Conservation (phyloP, 345 rosid genomes). For the Erysimum cheiranthoides region DNA sequence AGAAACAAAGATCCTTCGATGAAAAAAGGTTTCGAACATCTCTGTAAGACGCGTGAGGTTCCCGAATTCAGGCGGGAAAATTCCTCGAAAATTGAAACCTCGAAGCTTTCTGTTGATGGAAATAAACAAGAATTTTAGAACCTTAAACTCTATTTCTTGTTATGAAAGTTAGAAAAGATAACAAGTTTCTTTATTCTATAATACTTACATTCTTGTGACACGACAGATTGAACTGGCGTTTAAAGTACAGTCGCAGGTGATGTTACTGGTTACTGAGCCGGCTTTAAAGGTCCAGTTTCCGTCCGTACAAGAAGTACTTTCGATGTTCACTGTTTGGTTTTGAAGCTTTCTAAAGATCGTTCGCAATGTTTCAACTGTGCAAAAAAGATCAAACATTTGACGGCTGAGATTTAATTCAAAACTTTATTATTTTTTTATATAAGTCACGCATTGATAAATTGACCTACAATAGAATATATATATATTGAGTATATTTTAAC, state of each 20-base stretch:
- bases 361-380: constrained; percentile 59
- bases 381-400: constrained; percentile 24
- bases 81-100: constrained; percentile 62
- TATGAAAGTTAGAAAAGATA: neutral
- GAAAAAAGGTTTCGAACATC: constrained; percentile 54
- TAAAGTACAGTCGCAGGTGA: constrained; percentile 62
- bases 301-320: constrained; percentile 55
- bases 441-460: neutral
- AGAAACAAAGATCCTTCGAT: neutral
- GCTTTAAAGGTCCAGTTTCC: constrained; percentile 43
- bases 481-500: too few relatives aligned
- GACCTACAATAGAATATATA: neutral
- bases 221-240: constrained; percentile 52
- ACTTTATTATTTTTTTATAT: too few relatives aligned
- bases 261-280: constrained; percentile 24
- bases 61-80: constrained; percentile 66
- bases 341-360: constrained; percentile 55
- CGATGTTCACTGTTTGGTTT: constrained; percentile 42
- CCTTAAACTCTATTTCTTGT: neutral
- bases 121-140: neutral
- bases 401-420: constrained; percentile 10
- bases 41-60: constrained; percentile 58
- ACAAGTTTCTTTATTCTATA: neutral
- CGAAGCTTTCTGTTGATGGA: constrained; percentile 54
- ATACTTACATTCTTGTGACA: constrained; percentile 63